Evolutionary conservation across 148 eudicot genomes (phyloP).

Genomic region (Spergularia marina): DNA sequence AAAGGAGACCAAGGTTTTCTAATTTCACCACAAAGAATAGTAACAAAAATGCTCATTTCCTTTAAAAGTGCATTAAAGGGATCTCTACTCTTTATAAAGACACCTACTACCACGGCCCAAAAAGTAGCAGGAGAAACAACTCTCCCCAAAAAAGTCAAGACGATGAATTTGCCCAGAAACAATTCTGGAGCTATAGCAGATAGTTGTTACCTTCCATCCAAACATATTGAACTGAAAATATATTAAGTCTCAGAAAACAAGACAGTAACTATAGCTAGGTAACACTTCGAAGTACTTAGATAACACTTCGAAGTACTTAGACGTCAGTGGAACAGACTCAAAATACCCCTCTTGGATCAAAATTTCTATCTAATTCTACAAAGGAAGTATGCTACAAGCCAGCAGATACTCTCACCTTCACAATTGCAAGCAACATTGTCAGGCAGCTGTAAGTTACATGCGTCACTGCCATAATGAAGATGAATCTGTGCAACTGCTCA

Average conservation of each 20-base stretch:
- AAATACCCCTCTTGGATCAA: neutral
- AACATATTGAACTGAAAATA: neutral
- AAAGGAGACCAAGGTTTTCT: no score
- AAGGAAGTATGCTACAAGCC: neutral
- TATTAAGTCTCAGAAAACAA: neutral
- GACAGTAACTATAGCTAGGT: neutral
- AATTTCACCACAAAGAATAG: no score
- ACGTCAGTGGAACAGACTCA: neutral
- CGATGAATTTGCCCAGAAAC: no score
- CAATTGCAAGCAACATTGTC: constrained; percentile 95
- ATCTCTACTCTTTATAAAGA: no score
- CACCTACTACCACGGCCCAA: no score
- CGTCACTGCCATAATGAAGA: constrained; percentile 97
- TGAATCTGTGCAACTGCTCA: constrained; percentile 96
- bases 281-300: neutral
- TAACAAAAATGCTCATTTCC: no score
- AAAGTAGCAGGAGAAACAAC: no score
- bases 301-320: neutral
- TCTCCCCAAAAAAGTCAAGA: no score
- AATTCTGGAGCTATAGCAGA: neutral
- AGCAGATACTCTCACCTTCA: constrained; percentile 53
- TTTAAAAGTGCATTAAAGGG: no score
- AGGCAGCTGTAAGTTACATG: constrained; percentile 97
- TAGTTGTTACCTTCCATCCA: constrained; percentile 2
- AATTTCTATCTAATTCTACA: neutral